Evolutionary conservation across 768 basidiomycete species (phyloP).

Genomic region (Rhizopogon vinicolor): DNA sequence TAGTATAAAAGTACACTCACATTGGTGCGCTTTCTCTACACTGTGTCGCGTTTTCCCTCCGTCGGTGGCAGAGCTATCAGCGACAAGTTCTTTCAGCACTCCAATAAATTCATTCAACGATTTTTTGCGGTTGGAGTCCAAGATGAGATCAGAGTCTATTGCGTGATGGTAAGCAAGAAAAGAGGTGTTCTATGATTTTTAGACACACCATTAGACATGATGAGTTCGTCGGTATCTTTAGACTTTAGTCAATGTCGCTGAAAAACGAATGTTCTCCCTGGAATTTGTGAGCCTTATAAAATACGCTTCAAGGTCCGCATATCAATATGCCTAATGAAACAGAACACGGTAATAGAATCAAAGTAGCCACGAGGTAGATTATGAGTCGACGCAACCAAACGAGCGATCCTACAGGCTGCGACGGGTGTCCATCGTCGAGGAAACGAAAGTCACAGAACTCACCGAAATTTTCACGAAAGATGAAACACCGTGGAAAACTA

Average conservation of each 20-base stretch:
- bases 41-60: not conserved
- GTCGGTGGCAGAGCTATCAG: not conserved
- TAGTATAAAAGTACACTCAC: not conserved
- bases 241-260: not conserved
- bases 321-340: not conserved
- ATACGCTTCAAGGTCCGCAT: slow-evolving; percentile 1
- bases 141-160: not conserved
- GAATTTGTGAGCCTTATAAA: not conserved
- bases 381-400: not conserved
- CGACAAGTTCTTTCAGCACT: not conserved
- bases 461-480: not conserved
- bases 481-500: not conserved
- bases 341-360: not conserved
- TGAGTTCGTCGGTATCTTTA: not conserved
- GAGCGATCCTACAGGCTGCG: not conserved
- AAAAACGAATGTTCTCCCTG: slow-evolving; percentile 16
- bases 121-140: not conserved
- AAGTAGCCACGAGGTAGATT: not conserved
- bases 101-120: not conserved
- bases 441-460: not conserved
- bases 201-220: not conserved
- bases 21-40: not conserved
- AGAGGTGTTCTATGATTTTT: not conserved
- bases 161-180: not conserved
- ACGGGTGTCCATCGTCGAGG: not conserved